Evolutionary conservation across 306 rosid genomes (phyloP).

Genomic region (Abrus precatorius): DNA sequence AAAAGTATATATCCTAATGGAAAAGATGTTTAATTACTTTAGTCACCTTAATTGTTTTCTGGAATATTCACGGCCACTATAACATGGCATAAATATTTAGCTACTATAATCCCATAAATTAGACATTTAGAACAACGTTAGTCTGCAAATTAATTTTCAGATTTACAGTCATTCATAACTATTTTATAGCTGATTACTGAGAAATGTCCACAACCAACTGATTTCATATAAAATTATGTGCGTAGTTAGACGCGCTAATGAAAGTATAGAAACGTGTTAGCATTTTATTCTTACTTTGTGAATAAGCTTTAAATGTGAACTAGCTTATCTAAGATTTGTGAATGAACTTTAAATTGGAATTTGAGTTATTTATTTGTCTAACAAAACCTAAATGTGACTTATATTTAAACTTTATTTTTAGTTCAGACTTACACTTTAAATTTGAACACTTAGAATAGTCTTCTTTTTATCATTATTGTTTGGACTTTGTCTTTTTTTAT

Average conservation of each 20-base stretch:
- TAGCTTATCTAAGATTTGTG: too few relatives aligned
- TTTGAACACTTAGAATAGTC: too few relatives aligned
- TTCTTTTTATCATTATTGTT: too few relatives aligned
- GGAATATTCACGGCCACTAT: constrained; percentile 37
- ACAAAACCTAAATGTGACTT: too few relatives aligned
- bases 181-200: background rate
- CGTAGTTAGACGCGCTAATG: background rate
- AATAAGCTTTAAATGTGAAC: too few relatives aligned
- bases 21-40: constrained; percentile 29
- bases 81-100: background rate
- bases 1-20: constrained; percentile 18
- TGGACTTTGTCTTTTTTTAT: too few relatives aligned
- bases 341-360: too few relatives aligned
- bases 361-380: too few relatives aligned
- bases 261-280: background rate
- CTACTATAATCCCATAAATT: background rate
- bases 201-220: background rate
- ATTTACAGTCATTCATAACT: background rate
- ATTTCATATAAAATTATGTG: background rate
- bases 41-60: constrained; percentile 24
- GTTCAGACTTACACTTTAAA: too few relatives aligned
- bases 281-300: background rate
- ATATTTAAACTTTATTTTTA: too few relatives aligned
- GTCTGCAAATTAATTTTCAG: background rate
- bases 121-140: background rate